Base-by-base conservation (phyloP, 108 stramenopile species). In the Discostella stelligeroides region DNA sequence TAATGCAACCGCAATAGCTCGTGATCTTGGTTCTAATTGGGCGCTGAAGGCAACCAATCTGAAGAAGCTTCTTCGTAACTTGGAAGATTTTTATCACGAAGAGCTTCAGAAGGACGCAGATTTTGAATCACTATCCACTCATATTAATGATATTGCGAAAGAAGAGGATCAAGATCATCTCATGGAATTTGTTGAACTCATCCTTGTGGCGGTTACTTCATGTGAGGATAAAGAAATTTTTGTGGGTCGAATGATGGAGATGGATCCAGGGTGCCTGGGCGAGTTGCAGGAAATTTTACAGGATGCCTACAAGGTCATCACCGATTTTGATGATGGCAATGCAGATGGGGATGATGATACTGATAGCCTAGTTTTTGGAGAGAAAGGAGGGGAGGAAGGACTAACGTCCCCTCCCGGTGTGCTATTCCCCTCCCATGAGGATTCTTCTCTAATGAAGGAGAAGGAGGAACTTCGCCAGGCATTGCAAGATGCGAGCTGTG, bases 1-100 rank as follows among this genome's bases (percentile, higher is more conserved):
- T 80, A 90, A 94, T 78, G 86, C 93, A 15, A 88, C 93, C 24
- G 87, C 89, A 18, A 91, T 94, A 72, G 85, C 86, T 61, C 90
- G 89, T 64, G 84, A 94, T 58, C 66, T 90, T 45, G 89, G 92
- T 45, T 82, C 83, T 47, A 94, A 94, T 59, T 94, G 93, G 93
- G 90, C 87, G 10, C 70, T 94, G 40, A 94, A 91, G 70, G 79
- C 85, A 5, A 82, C 88, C 66, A 94, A 94, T 59, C 60, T 94
- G 18, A 84, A 90, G 34, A 94, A 94, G 71, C 82, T 94, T n/a
- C 73, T 91, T 14, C 85, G 93, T 41, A 91, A 91, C 64, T 47
- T 94, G 37, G 85, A 94, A 60, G 73, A 82, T 45, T 94, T 79
- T 55, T 94, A 80, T 56, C 90, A 91, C 29, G 86, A 87, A 28